phyloP scores from a whole-genome alignment of 2,329 filamentous ascomycete species.

The Lachnellula cervina region DNA sequence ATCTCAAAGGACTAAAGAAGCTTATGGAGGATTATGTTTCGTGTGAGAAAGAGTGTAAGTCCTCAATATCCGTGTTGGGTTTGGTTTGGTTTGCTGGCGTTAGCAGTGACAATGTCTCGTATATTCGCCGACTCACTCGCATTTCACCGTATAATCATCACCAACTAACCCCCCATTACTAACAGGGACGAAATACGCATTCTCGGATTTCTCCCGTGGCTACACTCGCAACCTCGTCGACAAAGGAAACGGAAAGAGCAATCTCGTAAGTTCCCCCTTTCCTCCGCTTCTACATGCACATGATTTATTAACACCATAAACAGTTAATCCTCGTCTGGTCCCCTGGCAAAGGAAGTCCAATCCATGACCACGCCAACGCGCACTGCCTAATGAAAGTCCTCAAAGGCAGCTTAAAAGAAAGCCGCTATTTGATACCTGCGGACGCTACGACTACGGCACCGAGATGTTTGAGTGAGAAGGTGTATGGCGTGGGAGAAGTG shows the following conservation, averaged over 20 bases:
- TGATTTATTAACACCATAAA: neutral
- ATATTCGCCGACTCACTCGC: neutral
- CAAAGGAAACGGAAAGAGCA: constrained; percentile 70
- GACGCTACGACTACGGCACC: constrained; percentile 48
- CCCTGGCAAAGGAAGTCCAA: constrained; percentile 74
- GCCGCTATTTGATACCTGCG: constrained; percentile 70
- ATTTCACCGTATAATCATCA: neutral
- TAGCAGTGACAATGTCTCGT: too few relatives aligned
- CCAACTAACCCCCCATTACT: constrained; percentile 50
- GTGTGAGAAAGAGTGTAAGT: constrained; percentile 53
- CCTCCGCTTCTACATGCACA: neutral
- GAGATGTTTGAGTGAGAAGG: constrained; percentile 60
- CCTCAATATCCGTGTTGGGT: too few relatives aligned
- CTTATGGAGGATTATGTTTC: constrained; percentile 74
- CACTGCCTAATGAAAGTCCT: constrained; percentile 90
- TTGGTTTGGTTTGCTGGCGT: too few relatives aligned
- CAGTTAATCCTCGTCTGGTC: constrained; percentile 94
- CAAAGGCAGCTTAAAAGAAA: constrained; percentile 73
- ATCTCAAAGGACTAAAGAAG: constrained; percentile 63
- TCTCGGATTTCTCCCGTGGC: constrained; percentile 61
- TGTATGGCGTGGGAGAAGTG: constrained; percentile 66
- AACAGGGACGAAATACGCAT: constrained; percentile 63
- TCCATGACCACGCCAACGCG: constrained; percentile 85
- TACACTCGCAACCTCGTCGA: constrained; percentile 91
- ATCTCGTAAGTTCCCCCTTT: constrained; percentile 38